Conservation (phyloP, 306 rosid genomes). For the Macrotyloma uniflorum region DNA sequence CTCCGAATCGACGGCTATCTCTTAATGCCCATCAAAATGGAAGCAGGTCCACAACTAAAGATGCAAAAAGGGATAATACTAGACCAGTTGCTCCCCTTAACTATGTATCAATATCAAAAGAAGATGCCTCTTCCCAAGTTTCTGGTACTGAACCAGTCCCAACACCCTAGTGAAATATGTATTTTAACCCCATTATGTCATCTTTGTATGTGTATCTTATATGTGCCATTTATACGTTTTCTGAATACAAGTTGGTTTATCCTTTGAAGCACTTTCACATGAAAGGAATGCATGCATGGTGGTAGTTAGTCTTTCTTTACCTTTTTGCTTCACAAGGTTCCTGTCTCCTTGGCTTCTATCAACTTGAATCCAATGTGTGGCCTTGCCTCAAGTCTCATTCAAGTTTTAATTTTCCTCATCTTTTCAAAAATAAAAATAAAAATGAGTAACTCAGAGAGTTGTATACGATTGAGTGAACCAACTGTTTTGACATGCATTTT, state of each 20-base stretch:
- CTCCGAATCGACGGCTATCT: constrained; percentile 79
- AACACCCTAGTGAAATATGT: constrained; percentile 51
- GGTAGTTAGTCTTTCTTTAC: neutral
- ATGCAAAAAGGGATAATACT: constrained; percentile 62
- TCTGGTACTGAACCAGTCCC: constrained; percentile 70
- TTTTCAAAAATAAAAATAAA: too few species aligned
- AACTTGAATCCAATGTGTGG: neutral
- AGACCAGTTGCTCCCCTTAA: constrained; percentile 74
- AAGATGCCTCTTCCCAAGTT: constrained; percentile 72
- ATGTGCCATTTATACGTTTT: constrained; percentile 50
- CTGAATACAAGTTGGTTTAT: constrained; percentile 33
- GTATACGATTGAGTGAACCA: too few species aligned
- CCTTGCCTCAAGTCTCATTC: too few species aligned
- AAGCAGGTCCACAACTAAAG: constrained; percentile 63
- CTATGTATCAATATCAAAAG: constrained; percentile 75
- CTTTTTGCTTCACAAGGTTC: neutral
- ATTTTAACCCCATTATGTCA: constrained; percentile 36
- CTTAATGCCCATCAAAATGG: constrained; percentile 81
- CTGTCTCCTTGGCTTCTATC: neutral
- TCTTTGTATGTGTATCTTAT: constrained; percentile 51
- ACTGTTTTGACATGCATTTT: too few species aligned
- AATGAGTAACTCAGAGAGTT: too few species aligned
- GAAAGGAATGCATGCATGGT: neutral
- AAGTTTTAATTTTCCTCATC: too few species aligned
- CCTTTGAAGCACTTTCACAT: constrained; percentile 9